phyloP scores from a whole-genome alignment of 169 alveolate genomes.

The Eimeria necatrix region DNA sequence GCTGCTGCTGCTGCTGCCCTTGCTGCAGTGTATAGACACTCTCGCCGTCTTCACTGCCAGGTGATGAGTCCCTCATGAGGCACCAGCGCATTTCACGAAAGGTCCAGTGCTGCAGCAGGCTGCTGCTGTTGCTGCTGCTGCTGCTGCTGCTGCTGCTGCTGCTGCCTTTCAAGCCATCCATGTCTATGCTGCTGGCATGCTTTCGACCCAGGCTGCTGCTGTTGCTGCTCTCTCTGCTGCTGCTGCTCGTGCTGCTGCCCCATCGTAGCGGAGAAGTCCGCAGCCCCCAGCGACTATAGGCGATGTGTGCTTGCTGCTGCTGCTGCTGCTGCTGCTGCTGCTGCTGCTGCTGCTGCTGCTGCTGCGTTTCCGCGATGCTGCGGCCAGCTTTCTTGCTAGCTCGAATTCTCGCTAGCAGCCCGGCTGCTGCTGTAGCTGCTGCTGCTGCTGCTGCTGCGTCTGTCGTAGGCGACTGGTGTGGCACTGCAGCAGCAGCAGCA shows the following conservation, averaged over 20 bases:
- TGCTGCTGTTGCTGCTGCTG: neutral
- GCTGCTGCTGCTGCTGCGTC: constrained; percentile 38
- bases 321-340: constrained; percentile 55
- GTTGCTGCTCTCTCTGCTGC: constrained; percentile 42
- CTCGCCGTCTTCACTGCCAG: neutral
- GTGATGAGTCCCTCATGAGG: constrained; percentile 30
- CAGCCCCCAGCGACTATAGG: no score
- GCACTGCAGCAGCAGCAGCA: neutral
- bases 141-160: neutral
- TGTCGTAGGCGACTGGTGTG: constrained; percentile 1
- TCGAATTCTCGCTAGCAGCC: constrained; percentile 23
- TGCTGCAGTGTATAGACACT: neutral
- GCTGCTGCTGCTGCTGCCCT: neutral
- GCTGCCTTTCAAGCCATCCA: neutral
- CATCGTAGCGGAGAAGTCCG: no score
- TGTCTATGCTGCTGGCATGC: neutral
- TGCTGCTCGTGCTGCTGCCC: no score
- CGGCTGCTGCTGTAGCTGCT: constrained; percentile 60
- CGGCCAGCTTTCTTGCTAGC: neutral
- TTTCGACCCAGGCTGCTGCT: neutral
- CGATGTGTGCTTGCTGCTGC: no score
- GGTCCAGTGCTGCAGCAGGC: constrained; percentile 26
- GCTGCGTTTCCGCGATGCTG: neutral
- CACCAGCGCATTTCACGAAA: constrained; percentile 1
- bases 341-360: constrained; percentile 13